phyloP scores from a whole-genome alignment of 768 basidiomycete species.

The Mycena indigotica region DNA sequence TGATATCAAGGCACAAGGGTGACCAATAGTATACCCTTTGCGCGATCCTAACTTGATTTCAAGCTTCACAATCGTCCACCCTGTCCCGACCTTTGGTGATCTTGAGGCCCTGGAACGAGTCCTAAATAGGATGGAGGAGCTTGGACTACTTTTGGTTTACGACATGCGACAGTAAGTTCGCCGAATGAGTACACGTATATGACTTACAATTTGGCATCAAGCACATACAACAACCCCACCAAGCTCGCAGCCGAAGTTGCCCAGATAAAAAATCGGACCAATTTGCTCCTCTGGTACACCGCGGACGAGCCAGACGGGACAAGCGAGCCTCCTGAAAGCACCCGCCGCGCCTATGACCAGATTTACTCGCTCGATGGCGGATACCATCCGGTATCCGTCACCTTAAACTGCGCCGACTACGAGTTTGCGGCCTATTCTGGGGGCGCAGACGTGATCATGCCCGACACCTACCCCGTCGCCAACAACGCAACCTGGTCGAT shows the following conservation, averaged over 20 bases:
- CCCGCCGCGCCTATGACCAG: constrained; percentile 43
- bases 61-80: constrained; percentile 46
- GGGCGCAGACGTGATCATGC: constrained; percentile 58
- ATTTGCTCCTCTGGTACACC: constrained; percentile 31
- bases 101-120: constrained; percentile 43
- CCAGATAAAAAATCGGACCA: constrained; percentile 47
- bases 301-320: constrained; percentile 22
- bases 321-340: constrained; percentile 47
- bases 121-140: constrained; percentile 55
- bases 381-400: constrained; percentile 61
- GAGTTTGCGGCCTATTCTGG: constrained; percentile 50
- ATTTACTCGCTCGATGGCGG: constrained; percentile 51
- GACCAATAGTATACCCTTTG: background rate
- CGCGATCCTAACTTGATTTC: background rate
- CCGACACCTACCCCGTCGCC: constrained; percentile 42
- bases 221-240: constrained; percentile 51
- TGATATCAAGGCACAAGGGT: constrained; percentile 50
- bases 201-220: constrained; percentile 21
- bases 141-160: constrained; percentile 56
- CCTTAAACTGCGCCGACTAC: constrained; percentile 52
- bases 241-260: constrained; percentile 52
- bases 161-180: constrained; percentile 58
- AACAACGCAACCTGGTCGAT: constrained; percentile 48
- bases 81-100: constrained; percentile 55
- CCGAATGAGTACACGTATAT: background rate